Evolutionary conservation across 495 filamentous ascomycete species (phyloP), one percentile per base, ranked within the genome.

Genomic region (Tricharina praecox): DNA sequence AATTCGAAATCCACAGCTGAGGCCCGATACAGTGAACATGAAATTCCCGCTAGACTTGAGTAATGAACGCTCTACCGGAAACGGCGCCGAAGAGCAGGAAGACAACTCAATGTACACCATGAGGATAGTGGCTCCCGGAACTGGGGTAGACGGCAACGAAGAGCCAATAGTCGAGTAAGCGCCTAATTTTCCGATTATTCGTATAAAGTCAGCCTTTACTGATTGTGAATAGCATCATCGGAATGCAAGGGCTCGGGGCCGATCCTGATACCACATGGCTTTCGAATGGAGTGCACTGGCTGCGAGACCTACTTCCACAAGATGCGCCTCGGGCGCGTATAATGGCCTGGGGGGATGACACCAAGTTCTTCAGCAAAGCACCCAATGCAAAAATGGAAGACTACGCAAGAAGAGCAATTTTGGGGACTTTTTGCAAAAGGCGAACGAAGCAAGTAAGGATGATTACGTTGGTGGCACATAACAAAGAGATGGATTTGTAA

Each of bases 271-370:
- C 20, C 11, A 44, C 40, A 44, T 44, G 40, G 40, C 20, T 7
- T 20, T n/a, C 9, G 20, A 21, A 44, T 4, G 20, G 16, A 9
- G 23, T 25, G 15, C 15, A 39, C 3, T 54, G 52, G 52, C 43
- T 52, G 2, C 24, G 43, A 11, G 52, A 54, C 32, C 23, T 39
- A 18, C 50, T 54, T n/a, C 52, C 52, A 9, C 8, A 48, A 21
- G 23, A 25, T 30, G 24, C 25, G 8, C 40, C 40, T 23, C 20
- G 25, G 8, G 16, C 23, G 9, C 40, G 40, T 20, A 25, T 44
- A 8, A 44, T 44, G 40, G 7, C 40, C 7, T 44, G 20, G 8
- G 9, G 51, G 16, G 38, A 53, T 32, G 42, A 32, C 28, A 7
- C 28, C 7, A 7, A 7, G 7, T 32, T 7, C 28, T 13, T 32